Evolutionary conservation across 805 yeast genomes (phyloP), one percentile per base, ranked within the genome.

Genomic region (Candida palmyrensis): DNA sequence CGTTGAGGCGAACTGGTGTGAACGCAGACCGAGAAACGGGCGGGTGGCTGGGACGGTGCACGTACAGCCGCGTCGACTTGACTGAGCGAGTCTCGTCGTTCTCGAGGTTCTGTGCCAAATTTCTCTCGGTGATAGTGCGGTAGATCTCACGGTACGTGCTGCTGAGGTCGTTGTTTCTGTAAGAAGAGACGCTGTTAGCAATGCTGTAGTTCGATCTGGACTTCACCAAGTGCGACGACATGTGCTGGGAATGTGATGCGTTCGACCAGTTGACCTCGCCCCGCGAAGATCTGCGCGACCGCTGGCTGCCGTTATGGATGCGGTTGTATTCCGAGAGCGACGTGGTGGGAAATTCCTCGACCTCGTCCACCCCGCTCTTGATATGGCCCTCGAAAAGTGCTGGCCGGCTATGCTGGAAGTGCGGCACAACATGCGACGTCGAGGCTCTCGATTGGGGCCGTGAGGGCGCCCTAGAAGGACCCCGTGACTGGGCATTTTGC

Each of bases 231-330:
- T 21, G 13, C 13, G 22, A 8, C 17, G 14, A 11, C 20, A 14
- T n/a, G 30, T 27, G 24, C 12, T 17, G 11, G 5, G 25, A 8
- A 12, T n/a, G 27, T 20, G 25, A 11, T 19, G 13, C 14, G 9
- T 10, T 13, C 7, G 8, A 14, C 17, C 17, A 9, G 19, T 13
- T 12, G 15, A 54, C 45, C 20, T 66, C 71, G 43, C 69, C 63
- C 25, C 54, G 45, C 5, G 70, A 60, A 5, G 69, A 62, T 32
- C 62, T 43, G 16, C 68, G 39, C 3, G 69, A 62, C 18, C 58
- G 46, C 10, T 27, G 41, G 10, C 29, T 27, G 10, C 41, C 41
- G 23, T 48, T 52, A 25, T 49, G 53, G 7, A 40, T 38, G 12
- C 53, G 42, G 36, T 59, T 56, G 37, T 62, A 61, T 32, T 58